Percentiles rank a stretch among this genome's conserved stretches.
Conservation (phyloP, 164 flowering plant species). For the Berberis thunbergii region DNA sequence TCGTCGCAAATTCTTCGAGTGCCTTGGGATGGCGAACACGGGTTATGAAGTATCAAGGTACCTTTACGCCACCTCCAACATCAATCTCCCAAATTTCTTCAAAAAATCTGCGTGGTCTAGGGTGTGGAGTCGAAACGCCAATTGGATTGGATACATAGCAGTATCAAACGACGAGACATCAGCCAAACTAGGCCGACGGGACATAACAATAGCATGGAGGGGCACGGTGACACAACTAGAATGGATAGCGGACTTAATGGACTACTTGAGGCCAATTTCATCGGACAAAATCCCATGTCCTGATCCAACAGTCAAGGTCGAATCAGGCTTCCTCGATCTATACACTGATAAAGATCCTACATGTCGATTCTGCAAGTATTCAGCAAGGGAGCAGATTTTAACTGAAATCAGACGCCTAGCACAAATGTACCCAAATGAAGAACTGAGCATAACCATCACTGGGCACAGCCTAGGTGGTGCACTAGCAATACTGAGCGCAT, state of each 20-base stretch:
- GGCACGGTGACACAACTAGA: conserved; percentile 76
- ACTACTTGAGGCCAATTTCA: conserved; percentile 35
- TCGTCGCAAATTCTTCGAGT: conserved; percentile 32
- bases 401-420: conserved; percentile 38
- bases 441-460: conserved; percentile 62
- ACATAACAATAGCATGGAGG: conserved; percentile 69
- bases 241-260: conserved; percentile 68
- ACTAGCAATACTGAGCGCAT: conserved; percentile 59
- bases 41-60: conserved; percentile 62
- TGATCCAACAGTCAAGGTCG: conserved; percentile 51
- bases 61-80: conserved; percentile 62
- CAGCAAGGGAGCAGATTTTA: conserved; percentile 66
- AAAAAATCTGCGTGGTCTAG: conserved; percentile 41
- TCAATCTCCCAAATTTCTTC: conserved; percentile 65
- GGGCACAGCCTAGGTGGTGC: conserved; percentile 88
- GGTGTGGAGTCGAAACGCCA: conserved; percentile 63
- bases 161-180: conserved; percentile 62
- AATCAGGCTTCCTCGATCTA: conserved; percentile 65
- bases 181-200: conserved; percentile 61
- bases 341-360: conserved; percentile 55
- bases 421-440: conserved; percentile 38
- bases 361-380: conserved; percentile 43
- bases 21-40: conserved; percentile 22
- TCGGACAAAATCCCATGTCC: conserved; percentile 38
- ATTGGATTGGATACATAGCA: conserved; percentile 89